phyloP scores from a whole-genome alignment of 1,139 yeast species.

The Kazachstania sp. region DNA sequence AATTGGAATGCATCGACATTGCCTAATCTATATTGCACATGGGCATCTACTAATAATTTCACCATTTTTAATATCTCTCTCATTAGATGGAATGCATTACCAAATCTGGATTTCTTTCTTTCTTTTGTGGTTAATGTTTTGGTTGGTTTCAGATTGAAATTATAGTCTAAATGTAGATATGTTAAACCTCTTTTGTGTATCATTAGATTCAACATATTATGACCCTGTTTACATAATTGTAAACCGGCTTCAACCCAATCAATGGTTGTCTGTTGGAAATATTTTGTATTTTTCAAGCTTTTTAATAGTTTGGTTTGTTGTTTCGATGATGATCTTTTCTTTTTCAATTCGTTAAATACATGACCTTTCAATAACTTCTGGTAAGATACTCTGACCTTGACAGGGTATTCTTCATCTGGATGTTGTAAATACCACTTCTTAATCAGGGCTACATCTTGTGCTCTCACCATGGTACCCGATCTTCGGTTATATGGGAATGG shows the following conservation, averaged over 20 bases:
- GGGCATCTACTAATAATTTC: conserved; percentile 85
- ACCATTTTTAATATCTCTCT: conserved; percentile 77
- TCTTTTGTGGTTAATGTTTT: conserved; percentile 95
- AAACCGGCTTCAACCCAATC: conserved; percentile 99
- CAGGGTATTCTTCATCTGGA: conserved; percentile 50
- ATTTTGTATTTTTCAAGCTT: conserved; percentile 67
- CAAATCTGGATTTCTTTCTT: conserved; percentile 90
- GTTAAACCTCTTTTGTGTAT: conserved; percentile 90
- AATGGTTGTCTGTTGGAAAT: conserved; percentile 80
- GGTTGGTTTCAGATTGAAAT: conserved; percentile 92
- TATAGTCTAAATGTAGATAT: conserved; percentile 87
- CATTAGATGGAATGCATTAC: conserved; percentile 90
- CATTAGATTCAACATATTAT: conserved; percentile 81
- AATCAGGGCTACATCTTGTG: conserved; percentile 81
- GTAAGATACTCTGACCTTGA: conserved; percentile 76
- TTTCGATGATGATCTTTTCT: conserved; percentile 32
- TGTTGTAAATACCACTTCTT: conserved; percentile 78
- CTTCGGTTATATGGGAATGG: conserved; percentile 78
- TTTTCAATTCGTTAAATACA: conserved; percentile 65
- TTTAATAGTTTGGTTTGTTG: conserved; percentile 55
- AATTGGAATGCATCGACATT: conserved; percentile 87
- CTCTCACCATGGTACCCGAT: conserved; percentile 64
- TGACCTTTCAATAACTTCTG: conserved; percentile 73
- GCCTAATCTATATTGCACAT: conserved; percentile 83
- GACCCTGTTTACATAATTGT: conserved; percentile 89